Evolutionary conservation across 2,329 filamentous ascomycete species (phyloP).

Genomic region (Fusarium oligoseptatum): DNA sequence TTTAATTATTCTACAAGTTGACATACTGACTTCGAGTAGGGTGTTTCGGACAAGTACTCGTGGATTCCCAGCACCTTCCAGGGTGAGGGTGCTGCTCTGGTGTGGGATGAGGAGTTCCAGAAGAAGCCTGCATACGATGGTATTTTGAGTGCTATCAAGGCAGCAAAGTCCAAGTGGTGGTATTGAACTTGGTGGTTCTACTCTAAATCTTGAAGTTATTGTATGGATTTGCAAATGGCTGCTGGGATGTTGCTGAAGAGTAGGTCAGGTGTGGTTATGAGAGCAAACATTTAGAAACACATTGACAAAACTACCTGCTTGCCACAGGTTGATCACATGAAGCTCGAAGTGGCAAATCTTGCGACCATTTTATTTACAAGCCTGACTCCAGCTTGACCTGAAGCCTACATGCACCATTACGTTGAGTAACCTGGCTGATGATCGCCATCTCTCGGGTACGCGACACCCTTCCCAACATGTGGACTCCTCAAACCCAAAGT

Average conservation of each 20-base stretch:
- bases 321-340: not conserved
- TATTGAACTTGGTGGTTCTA: not conserved
- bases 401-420: not conserved
- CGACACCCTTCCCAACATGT: not conserved
- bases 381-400: not conserved
- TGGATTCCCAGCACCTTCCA: constrained; percentile 43
- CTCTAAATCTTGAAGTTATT: not conserved
- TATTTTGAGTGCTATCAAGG: constrained; percentile 10
- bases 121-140: constrained; percentile 26
- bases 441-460: not conserved
- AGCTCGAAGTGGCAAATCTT: not conserved
- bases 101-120: constrained; percentile 29
- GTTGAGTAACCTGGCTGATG: too few relatives aligned
- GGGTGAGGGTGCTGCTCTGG: constrained; percentile 39
- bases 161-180: not conserved
- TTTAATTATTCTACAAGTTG: too few relatives aligned
- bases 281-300: not conserved
- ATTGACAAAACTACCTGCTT: not conserved
- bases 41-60: constrained; percentile 43
- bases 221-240: not conserved
- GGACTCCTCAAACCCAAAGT: not conserved
- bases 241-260: not conserved
- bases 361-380: not conserved
- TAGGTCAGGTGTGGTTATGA: not conserved
- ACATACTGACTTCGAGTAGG: constrained; percentile 29